Evolutionary conservation across 225 moss, liverwort and hornwort species (phyloP), one percentile per base, ranked within the genome.

Genomic region (Bryoerythrophyllum caledonicum): DNA sequence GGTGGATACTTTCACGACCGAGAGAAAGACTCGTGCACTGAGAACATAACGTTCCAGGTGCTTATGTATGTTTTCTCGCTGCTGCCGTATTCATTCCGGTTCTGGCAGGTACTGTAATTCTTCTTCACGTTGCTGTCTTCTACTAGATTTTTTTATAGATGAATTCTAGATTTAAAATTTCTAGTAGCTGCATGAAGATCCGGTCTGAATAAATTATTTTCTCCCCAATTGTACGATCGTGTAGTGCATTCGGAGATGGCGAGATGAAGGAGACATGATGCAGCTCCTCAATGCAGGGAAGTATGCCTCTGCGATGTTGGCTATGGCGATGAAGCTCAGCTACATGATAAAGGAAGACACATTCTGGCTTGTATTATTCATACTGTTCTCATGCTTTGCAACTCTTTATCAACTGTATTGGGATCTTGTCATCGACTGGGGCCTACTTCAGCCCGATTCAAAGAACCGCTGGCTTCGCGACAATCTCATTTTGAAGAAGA

Each of bases 341-440:
- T 94, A 99, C 65, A 37, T 20, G 52, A 60, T 78, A 30, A 76
- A 76, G 23, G 54, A 77, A 51, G 73, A 46, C 24, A 68, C 68
- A 46, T 56, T 17, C 6, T 89, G 88, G 89, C 76, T 89, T 23
- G 78, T 80, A 44, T 74, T 94, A 41, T 88, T 76, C 70, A 70
- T 95, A 26, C 6, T 88, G 3, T 80, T 89, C 37, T 99, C 97
- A 44, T 68, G 78, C 44, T 83, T 87, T 56, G 93, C 97, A 67
- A 94, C 93, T 35, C 32, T 89, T 26, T 99, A 92, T 78, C 94
- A 94, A 72, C 64, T 91, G 5, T 99, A 99, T 60, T 99, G 97
- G 97, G 97, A 99, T 78, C 82, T 95, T 58, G 93, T 91, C 20
- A 60, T 91, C 7, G 97, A 99, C 63, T 99, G 97, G 97, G 97